These are phyloP conservation scores for Schoenoplectus triqueter DNA, from an alignment of 202 grass and related monocot genomes.

Conservation along the genomic window DNA sequence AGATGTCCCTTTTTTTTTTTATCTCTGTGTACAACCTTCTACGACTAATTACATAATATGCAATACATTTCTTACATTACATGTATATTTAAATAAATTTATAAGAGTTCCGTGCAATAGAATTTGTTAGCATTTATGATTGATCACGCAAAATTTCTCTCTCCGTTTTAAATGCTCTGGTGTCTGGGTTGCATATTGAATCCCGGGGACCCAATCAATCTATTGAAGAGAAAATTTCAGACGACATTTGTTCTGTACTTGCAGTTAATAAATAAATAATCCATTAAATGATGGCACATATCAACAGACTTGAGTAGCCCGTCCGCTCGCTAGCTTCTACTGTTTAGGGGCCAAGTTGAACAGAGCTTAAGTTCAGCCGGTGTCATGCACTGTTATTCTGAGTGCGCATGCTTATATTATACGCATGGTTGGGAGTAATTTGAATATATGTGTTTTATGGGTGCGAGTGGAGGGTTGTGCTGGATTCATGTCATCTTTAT, in stretches of 20 bases:
- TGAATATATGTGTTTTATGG: too few relatives aligned
- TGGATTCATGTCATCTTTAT: too few relatives aligned
- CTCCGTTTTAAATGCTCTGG: background rate
- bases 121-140: background rate
- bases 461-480: too few relatives aligned
- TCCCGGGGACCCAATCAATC: background rate
- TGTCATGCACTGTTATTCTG: constrained; percentile 3
- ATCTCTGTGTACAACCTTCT: too few relatives aligned
- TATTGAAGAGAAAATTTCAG: constrained; percentile 1
- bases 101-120: background rate
- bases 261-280: background rate
- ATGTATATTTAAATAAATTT: background rate
- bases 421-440: background rate
- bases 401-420: background rate
- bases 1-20: too few relatives aligned
- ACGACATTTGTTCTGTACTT: constrained; percentile 39
- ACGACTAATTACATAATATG: too few relatives aligned
- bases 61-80: background rate
- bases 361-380: background rate
- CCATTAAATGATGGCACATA: background rate
- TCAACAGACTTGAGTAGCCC: constrained; percentile 20
- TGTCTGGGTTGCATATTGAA: background rate
- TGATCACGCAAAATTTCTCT: background rate
- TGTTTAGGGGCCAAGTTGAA: background rate
- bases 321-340: constrained; percentile 19